These are phyloP conservation scores for Nicotiana undulata DNA, from an alignment of 257 asterid genomes.

Conservation along the genomic window DNA sequence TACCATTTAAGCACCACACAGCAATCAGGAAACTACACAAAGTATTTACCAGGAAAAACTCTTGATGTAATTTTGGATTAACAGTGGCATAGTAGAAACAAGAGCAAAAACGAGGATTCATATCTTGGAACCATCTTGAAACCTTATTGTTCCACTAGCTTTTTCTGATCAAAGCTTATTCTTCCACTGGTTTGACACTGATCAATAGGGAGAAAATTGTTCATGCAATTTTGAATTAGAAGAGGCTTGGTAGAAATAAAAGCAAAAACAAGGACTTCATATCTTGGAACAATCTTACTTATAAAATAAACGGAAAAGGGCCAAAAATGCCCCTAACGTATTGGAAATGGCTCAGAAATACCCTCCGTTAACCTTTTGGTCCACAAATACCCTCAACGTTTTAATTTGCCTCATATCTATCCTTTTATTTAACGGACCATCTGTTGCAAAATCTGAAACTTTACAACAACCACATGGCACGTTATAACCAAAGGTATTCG, in stretches of 20 bases:
- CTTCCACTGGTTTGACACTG: background rate
- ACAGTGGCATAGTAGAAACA: background rate
- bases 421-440: no score
- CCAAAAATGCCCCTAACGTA: no score
- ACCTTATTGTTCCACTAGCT: background rate
- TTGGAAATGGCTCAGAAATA: no score
- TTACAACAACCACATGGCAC: no score
- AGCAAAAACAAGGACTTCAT: background rate
- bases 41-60: background rate
- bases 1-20: conserved; percentile 16
- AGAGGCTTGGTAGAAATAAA: background rate
- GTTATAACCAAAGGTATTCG: no score
- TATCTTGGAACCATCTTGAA: background rate
- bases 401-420: no score
- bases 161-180: background rate
- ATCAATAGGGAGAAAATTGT: background rate
- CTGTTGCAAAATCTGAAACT: no score
- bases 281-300: background rate
- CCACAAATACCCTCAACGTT: no score
- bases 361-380: no score
- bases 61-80: background rate
- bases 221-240: background rate
- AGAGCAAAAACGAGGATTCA: background rate
- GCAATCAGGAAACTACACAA: background rate
- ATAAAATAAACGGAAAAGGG: no score